Evolutionary conservation across 805 yeast species (phyloP).

Genomic region (Metschnikowia noctiluminum): DNA sequence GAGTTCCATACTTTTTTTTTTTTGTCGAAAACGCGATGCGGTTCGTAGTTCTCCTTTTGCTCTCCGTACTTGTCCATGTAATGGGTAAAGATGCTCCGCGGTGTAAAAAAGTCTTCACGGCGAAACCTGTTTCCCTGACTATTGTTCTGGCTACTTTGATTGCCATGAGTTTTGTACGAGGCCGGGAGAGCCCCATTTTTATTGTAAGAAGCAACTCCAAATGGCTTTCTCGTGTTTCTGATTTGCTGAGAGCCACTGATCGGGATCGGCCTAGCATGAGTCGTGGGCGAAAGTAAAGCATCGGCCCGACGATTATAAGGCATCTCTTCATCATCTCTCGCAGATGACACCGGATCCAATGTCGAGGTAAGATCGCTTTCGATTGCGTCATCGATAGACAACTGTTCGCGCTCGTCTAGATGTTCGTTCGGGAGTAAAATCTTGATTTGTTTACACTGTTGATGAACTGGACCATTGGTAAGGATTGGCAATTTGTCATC

Average conservation of each 20-base stretch:
- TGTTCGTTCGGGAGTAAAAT: background rate
- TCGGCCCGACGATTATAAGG: slow-evolving; percentile 43
- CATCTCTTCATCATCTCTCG: slow-evolving; percentile 11
- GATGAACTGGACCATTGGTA: background rate
- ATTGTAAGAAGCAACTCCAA: slow-evolving; percentile 61
- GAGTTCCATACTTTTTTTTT: slow-evolving; percentile 19
- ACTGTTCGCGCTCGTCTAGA: slow-evolving; percentile 1
- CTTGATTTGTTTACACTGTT: background rate
- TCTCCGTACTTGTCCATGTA: slow-evolving; percentile 64
- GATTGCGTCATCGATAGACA: slow-evolving; percentile 9
- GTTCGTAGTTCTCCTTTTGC: slow-evolving; percentile 26
- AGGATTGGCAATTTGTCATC: background rate
- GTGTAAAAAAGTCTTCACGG: slow-evolving; percentile 75
- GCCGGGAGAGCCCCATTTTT: slow-evolving; percentile 15
- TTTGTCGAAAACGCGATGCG: slow-evolving; percentile 14
- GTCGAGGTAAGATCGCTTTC: slow-evolving; percentile 9
- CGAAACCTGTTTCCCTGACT: slow-evolving; percentile 36
- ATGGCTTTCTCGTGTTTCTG: slow-evolving; percentile 52
- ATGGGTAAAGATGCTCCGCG: slow-evolving; percentile 67
- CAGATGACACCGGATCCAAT: background rate
- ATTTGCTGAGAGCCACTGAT: slow-evolving; percentile 30
- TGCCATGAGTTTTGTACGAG: slow-evolving; percentile 8
- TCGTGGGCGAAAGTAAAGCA: slow-evolving; percentile 37
- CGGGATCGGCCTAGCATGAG: slow-evolving; percentile 40
- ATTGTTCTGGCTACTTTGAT: slow-evolving; percentile 6